A percentile compares a stretch with the other conserved stretches of the same genome.
Evolutionary conservation across 495 filamentous ascomycete genomes (phyloP).

Genomic region (Penicillium robsamsonii): DNA sequence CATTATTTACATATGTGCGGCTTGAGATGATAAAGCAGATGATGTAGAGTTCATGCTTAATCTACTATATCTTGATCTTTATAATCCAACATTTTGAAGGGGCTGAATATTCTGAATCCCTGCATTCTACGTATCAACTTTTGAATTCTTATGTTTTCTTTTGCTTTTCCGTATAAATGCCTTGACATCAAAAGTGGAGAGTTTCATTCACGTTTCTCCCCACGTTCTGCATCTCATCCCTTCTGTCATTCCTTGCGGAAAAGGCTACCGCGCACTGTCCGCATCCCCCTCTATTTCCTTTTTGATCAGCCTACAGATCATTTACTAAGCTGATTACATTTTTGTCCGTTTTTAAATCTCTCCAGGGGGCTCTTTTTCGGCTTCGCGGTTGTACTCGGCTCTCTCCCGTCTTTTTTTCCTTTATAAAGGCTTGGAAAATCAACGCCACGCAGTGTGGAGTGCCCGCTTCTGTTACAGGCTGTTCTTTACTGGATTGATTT

Average conservation of each 20-base stretch:
- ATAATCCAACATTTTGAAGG: too few species aligned
- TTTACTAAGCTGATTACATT: too few species aligned
- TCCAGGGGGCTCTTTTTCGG: not conserved
- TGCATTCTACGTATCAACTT: not conserved
- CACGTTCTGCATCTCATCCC: not conserved
- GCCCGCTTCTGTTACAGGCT: not conserved
- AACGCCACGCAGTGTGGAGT: constrained; percentile 20
- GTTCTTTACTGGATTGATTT: constrained; percentile 2
- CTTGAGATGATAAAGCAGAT: not conserved
- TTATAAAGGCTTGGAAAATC: constrained; percentile 6
- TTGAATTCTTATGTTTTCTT: too few species aligned
- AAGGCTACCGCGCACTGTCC: too few species aligned
- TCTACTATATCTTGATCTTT: too few species aligned
- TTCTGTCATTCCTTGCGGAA: not conserved
- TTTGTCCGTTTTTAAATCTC: not conserved
- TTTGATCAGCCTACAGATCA: too few species aligned
- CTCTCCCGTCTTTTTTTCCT: constrained; percentile 13
- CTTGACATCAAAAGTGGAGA: not conserved
- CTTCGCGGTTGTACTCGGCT: constrained; percentile 17
- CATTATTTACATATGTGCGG: constrained; percentile 14
- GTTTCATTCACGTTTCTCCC: not conserved
- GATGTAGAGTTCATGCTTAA: too few species aligned
- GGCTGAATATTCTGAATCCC: not conserved
- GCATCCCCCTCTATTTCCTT: too few species aligned
- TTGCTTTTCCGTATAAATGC: too few species aligned